Evolutionary conservation across 345 rosid species (phyloP).

Genomic region (Eucalyptus victrix): DNA sequence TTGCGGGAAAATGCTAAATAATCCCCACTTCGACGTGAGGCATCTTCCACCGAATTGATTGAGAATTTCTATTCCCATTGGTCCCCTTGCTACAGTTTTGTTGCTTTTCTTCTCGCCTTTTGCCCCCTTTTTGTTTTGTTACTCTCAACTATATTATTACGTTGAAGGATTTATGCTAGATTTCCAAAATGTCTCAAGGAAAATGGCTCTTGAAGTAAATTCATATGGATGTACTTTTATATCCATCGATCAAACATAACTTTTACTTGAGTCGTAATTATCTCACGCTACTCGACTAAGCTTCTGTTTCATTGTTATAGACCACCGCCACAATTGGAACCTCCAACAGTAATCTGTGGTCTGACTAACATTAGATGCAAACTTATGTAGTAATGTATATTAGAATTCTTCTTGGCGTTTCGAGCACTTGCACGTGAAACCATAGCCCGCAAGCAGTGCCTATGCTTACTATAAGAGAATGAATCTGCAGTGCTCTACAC

Average conservation of each 20-base stretch:
- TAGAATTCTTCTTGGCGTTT: conserved; percentile 37
- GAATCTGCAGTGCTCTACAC: background rate
- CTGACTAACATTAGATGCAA: background rate
- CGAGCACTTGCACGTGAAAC: conserved; percentile 60
- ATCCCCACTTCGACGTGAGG: background rate
- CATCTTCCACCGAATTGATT: background rate
- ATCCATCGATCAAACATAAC: too few relatives aligned
- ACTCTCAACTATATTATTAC: too few relatives aligned
- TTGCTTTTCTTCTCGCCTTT: background rate
- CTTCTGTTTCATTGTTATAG: background rate
- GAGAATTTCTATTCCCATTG: background rate
- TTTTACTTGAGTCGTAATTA: background rate
- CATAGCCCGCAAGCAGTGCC: conserved; percentile 67
- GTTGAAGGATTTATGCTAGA: background rate
- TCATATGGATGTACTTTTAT: too few relatives aligned
- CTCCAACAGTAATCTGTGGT: background rate
- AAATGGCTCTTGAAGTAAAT: too few relatives aligned
- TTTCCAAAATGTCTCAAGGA: background rate
- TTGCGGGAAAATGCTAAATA: background rate
- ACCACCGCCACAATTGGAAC: too few relatives aligned
- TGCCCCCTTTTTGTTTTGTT: background rate
- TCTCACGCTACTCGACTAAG: too few relatives aligned
- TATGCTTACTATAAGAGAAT: background rate
- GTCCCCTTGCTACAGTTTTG: background rate
- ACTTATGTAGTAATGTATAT: background rate